A percentile compares a stretch with the other conserved stretches of the same genome.
Evolutionary conservation across 2,329 filamentous ascomycete species (phyloP).

Genomic region (Ampelomyces quisqualis): DNA sequence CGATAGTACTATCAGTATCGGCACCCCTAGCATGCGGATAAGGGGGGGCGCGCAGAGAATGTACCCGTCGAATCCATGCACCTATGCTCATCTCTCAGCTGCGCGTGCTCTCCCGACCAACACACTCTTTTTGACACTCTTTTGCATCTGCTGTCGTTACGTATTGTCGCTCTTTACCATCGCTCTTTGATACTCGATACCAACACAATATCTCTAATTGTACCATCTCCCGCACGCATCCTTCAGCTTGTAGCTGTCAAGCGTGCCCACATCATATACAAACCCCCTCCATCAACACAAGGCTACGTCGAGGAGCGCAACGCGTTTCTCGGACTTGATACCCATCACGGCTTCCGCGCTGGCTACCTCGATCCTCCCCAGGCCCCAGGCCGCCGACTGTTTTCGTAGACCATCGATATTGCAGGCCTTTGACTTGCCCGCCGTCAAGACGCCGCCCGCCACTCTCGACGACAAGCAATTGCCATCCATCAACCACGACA

Average conservation of each 20-base stretch:
- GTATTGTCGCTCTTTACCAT: conserved; percentile 30
- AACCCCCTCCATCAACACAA: conserved; percentile 8
- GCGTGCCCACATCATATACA: conserved; percentile 10
- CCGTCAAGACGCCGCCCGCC: conserved; percentile 49
- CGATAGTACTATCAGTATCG: conserved; percentile 30
- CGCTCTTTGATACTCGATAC: conserved; percentile 24
- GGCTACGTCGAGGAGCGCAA: conserved; percentile 32
- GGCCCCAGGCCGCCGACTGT: conserved; percentile 59
- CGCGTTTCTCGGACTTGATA: conserved; percentile 40
- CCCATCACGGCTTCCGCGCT: conserved; percentile 59
- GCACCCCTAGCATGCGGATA: conserved; percentile 32
- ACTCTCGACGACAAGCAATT: conserved; percentile 49
- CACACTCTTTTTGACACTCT: conserved; percentile 22
- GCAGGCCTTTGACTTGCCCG: conserved; percentile 49
- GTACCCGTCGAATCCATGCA: conserved; percentile 32
- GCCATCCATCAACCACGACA: conserved; percentile 51
- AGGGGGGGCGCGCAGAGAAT: conserved; percentile 26
- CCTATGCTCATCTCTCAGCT: conserved; percentile 20
- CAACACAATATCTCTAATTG: conserved; percentile 28
- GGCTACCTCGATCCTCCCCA: conserved; percentile 58
- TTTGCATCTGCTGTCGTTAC: conserved; percentile 23
- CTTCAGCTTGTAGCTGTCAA: conserved; percentile 18
- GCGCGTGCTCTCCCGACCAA: conserved; percentile 22
- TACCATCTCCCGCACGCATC: conserved; percentile 13
- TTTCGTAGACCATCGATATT: conserved; percentile 53